phyloP scores from a whole-genome alignment of 2,329 filamentous ascomycete species.

The Ophiostoma novo-ulmi region DNA sequence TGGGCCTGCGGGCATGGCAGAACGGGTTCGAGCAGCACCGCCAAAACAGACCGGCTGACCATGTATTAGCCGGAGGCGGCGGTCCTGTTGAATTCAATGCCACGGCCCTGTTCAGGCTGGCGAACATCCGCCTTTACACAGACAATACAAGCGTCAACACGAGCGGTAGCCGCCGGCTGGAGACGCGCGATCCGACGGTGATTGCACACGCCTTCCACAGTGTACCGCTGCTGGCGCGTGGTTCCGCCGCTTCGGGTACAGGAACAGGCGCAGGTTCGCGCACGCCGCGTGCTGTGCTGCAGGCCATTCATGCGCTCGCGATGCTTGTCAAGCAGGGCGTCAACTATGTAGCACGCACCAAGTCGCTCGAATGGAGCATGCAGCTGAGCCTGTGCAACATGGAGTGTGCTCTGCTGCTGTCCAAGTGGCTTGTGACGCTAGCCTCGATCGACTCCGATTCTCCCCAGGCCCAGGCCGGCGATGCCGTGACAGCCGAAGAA shows the following conservation, averaged over 20 bases:
- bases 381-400: constrained; percentile 59
- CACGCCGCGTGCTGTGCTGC: constrained; percentile 54
- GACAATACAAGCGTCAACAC: constrained; percentile 41
- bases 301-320: constrained; percentile 63
- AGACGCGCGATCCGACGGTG: constrained; percentile 57
- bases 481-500: constrained; percentile 45
- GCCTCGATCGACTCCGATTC: constrained; percentile 38
- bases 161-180: constrained; percentile 56
- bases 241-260: constrained; percentile 49
- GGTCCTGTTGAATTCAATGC: constrained; percentile 64
- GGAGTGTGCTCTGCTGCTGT: constrained; percentile 56
- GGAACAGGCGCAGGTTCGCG: constrained; percentile 31
- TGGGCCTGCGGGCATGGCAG: constrained; percentile 55
- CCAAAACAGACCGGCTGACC: constrained; percentile 41
- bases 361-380: constrained; percentile 59
- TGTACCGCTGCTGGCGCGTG: constrained; percentile 55
- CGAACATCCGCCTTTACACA: constrained; percentile 61
- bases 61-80: constrained; percentile 35
- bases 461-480: constrained; percentile 29
- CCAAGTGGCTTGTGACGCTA: constrained; percentile 57
- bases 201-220: constrained; percentile 58
- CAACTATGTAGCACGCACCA: constrained; percentile 57
- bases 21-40: constrained; percentile 53
- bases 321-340: constrained; percentile 61
- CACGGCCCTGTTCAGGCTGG: constrained; percentile 54